Evolutionary conservation across 1,139 yeast species (phyloP), one percentile per base, ranked within the genome.

Genomic region (Geotrichum aggregatum): DNA sequence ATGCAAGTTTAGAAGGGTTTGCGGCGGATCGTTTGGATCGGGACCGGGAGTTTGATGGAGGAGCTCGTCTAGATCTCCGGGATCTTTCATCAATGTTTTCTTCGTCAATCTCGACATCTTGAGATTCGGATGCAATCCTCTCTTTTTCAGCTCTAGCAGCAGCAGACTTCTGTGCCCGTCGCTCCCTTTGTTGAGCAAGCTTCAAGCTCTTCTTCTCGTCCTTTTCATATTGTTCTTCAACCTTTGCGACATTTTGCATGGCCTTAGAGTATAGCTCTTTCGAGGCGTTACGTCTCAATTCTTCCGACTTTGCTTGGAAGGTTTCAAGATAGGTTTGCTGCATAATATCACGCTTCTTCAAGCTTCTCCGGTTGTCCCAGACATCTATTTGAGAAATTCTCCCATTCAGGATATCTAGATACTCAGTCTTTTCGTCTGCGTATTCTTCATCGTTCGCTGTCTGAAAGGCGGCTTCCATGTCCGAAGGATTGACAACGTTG

Each of bases 251-350:
- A 11, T 57, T 47, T 13, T 51, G 52, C 59, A 62, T 54, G 3
- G 67, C 67, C n/a, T 48, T 47, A 13, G 60, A 62, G 34, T 58
- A 59, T 21, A 63, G 56, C 19, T 58, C 63, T 41, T 50, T 49
- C 14, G 57, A 56, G 8, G 66, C 67, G 42, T 56, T 50, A 22
- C 54, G 56, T 16, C 65, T 56, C 16, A 61, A 58, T 21, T 54
- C 57, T n/a, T 55, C 55, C 1, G 64, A 54, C 16, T 61, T 55
- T 8, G 52, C 45, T 11, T 54, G 50, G 41, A 54, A 52, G 30
- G 56, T 56, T 21, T 56, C 55, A 16, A 57, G 52, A 10, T 58
- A 58, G 26, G 51, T 52, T 33, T 41, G 49, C 41, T 56, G 59
- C 21, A 45, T 46, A 41, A 51, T 34, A 21, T 52, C 31, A 24